phyloP scores from a whole-genome alignment of 169 alveolate species.

The Plasmodium gaboni region DNA sequence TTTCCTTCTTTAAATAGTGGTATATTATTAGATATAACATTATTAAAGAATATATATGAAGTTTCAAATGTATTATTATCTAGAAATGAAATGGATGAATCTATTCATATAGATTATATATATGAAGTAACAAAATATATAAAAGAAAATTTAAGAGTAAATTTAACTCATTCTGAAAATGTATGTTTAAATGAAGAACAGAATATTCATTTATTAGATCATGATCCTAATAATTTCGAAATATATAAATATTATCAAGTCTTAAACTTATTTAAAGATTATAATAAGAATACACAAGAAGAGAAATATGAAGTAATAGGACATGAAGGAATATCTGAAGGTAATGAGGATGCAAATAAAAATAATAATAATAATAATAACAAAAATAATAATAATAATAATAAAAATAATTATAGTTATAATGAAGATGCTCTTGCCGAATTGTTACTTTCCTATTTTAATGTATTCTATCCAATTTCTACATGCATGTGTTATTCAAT shows the following conservation, averaged over 20 bases:
- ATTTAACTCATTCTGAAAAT: constrained; percentile 42
- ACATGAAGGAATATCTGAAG: too few species aligned
- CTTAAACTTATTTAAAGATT: constrained; percentile 15
- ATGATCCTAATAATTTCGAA: constrained; percentile 30
- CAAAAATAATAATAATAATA: neutral
- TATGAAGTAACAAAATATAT: constrained; percentile 25
- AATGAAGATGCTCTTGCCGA: neutral
- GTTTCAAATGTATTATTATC: neutral
- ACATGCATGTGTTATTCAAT: constrained; percentile 54
- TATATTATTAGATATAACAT: constrained; percentile 11
- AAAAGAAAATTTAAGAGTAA: constrained; percentile 13
- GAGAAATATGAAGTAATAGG: neutral
- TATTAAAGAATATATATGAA: constrained; percentile 31
- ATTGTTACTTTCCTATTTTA: constrained; percentile 16
- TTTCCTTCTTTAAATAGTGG: constrained; percentile 56
- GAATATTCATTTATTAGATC: constrained; percentile 24
- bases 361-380: neutral
- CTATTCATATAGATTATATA: constrained; percentile 15
- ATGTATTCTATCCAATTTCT: constrained; percentile 25
- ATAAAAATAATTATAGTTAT: neutral
- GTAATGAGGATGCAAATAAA: too few species aligned
- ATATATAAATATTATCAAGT: constrained; percentile 32
- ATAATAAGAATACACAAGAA: neutral
- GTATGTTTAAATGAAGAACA: constrained; percentile 16
- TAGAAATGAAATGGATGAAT: neutral